Evolutionary conservation across 2,329 filamentous ascomycete genomes (phyloP), one percentile per base, ranked within the genome.

Genomic region (Ceratocystis cacaofunesta): DNA sequence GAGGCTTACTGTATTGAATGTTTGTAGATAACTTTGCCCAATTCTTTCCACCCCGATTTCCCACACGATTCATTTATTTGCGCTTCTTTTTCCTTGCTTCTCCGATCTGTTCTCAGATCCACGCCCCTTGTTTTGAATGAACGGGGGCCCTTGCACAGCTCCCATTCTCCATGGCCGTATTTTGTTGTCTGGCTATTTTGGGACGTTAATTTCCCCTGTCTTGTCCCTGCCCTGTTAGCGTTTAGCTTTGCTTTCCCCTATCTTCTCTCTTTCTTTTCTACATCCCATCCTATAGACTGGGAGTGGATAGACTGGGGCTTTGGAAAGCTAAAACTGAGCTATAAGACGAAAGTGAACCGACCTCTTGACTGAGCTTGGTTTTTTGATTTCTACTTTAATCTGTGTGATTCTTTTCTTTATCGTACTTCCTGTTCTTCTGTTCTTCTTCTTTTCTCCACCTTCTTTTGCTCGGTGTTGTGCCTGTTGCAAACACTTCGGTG

Each of bases 261-360:
- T 36, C 22, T 57, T 10, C 41, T 55, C 30, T 50, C 43, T 48
- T 41, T 46, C 5, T 44, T 44, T 62, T 17, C 28, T 44, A 44
- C 48, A 19, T 19, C n/a, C 22, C 48, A 19, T 52, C 28, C n/a
- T 32, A 25, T 17, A 8, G 48, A 52, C 48, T 52, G 22, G 48
- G 48, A 25, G 10, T 52, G 19, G 48, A 6, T 4, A 10, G 15
- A 52, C 48, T 52, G 48, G 22, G 48, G 48, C 48, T 50, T 41
- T 46, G 36, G 32, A 25, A 15, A 62, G 60, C 36, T 62, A 43
- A n/a, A 58, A 30, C 55, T 30, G 10, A 32, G 55, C 55, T 62
- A 62, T 62, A 62, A 62, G 61, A 62, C 44, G 61, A 62, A 62
- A 62, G 43, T 36, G 5, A 48, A 12, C 61, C 61, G 43, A 48